These are phyloP conservation scores for Nymphaea thermarum DNA, from an alignment of 164 flowering plant species.

Conservation along the genomic window DNA sequence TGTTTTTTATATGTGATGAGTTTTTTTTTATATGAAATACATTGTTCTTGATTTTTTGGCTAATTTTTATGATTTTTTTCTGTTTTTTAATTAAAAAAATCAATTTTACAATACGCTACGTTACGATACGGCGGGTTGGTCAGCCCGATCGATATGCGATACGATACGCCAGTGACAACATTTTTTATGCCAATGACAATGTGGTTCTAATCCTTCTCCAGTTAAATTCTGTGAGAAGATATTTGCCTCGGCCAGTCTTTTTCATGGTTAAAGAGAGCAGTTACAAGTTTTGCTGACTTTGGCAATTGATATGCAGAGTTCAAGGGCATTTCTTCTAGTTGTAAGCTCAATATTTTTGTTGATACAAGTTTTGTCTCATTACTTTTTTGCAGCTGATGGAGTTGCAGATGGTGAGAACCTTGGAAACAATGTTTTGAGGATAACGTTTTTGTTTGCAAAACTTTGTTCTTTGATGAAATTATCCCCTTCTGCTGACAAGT, in stretches of 20 bases:
- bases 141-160: too few relatives aligned
- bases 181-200: too few relatives aligned
- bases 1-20: too few relatives aligned
- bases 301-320: background rate
- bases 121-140: too few relatives aligned
- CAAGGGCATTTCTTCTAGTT: background rate
- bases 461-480: slow-evolving; percentile 41
- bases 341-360: background rate
- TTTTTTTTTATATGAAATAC: too few relatives aligned
- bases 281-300: background rate
- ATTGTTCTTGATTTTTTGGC: too few relatives aligned
- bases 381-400: slow-evolving; percentile 16
- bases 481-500: slow-evolving; percentile 10
- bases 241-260: background rate
- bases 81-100: too few relatives aligned
- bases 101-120: too few relatives aligned
- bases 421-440: slow-evolving; percentile 43
- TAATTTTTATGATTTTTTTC: too few relatives aligned
- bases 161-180: too few relatives aligned
- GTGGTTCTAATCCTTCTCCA: background rate
- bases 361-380: background rate
- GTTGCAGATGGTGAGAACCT: slow-evolving; percentile 31
- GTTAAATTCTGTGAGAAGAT: background rate
- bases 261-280: background rate
- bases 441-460: slow-evolving; percentile 47